Base-by-base conservation (phyloP, 2,329 filamentous ascomycete species). In the Cucurbitaria berberidis region DNA sequence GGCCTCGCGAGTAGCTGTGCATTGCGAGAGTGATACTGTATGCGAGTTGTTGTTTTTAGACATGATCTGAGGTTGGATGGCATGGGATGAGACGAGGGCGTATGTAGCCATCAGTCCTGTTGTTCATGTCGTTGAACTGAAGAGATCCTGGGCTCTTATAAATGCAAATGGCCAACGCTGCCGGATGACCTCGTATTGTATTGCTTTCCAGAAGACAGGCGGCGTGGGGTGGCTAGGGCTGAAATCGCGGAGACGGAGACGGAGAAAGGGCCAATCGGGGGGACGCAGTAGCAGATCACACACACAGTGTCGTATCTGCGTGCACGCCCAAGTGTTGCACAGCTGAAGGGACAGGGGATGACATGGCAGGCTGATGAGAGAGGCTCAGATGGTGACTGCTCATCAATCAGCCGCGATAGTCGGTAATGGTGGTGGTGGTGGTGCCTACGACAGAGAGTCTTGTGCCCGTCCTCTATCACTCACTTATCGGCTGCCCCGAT, bases 401-500 rank as follows among this genome's bases (percentile, higher is more conserved):
- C n/a, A 11, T 19, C 38, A n/a, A n/a, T 53, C 50, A 51, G 36
- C 48, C 38, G 48, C 48, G 42, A 42, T 42, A 42, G 29, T 26
- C 8, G 34, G 16, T 41, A 29, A 29, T 27, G n/a, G 29, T n/a
- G n/a, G n/a, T n/a, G n/a, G n/a, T n/a, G n/a, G n/a, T n/a, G n/a
- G n/a, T n/a, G n/a, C n/a, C n/a, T n/a, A n/a, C n/a, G n/a, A n/a
- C n/a, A n/a, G n/a, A n/a, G n/a, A n/a, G n/a, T n/a, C n/a, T n/a
- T n/a, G n/a, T n/a, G n/a, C n/a, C n/a, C n/a, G n/a, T n/a, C n/a
- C n/a, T n/a, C n/a, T n/a, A n/a, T n/a, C n/a, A n/a, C n/a, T 53
- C 59, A 58, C 51, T 54, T 55, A 56, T 60, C 63, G 51, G 45
- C 39, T 42, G 27, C 43, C n/a, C 57, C 47, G 54, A 60, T 61